These are phyloP conservation scores for Polyporus arcularius DNA, from an alignment of 768 basidiomycete species.

Conservation along the genomic window DNA sequence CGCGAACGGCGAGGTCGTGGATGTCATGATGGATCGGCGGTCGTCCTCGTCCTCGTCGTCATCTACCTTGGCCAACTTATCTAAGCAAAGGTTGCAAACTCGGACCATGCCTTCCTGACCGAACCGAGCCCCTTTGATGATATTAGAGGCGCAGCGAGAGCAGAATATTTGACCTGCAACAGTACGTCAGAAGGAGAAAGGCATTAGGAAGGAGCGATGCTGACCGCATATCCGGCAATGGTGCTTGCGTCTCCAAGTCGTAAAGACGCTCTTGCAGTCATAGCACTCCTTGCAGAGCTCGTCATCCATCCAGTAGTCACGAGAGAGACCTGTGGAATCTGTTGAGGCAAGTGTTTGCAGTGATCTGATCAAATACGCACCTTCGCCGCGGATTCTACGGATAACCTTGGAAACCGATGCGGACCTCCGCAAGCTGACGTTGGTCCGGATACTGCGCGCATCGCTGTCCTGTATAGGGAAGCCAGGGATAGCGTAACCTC, in stretches of 20 bases:
- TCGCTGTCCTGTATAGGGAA: slow-evolving; percentile 88
- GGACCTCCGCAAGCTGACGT: slow-evolving; percentile 66
- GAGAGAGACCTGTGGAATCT: slow-evolving; percentile 64
- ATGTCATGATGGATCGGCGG: slow-evolving; percentile 76
- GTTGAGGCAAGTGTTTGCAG: neutral
- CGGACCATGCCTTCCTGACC: slow-evolving; percentile 95
- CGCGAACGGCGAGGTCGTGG: slow-evolving; percentile 67
- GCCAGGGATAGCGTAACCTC: slow-evolving; percentile 78
- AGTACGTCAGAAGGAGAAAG: neutral
- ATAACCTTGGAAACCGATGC: slow-evolving; percentile 92
- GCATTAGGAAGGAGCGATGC: neutral
- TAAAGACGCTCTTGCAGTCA: slow-evolving; percentile 93
- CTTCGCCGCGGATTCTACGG: slow-evolving; percentile 87
- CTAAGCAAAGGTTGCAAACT: slow-evolving; percentile 94
- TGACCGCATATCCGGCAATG: slow-evolving; percentile 96
- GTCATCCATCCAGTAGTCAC: slow-evolving; percentile 99
- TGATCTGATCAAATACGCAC: slow-evolving; percentile 32
- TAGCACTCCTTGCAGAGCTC: slow-evolving; percentile 95
- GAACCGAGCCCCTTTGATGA: slow-evolving; percentile 92
- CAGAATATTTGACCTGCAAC: slow-evolving; percentile 91
- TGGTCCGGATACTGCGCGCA: slow-evolving; percentile 80
- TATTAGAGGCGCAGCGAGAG: slow-evolving; percentile 93
- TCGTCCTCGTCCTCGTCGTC: slow-evolving; percentile 87
- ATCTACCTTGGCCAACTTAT: slow-evolving; percentile 84
- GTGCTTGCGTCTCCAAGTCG: slow-evolving; percentile 92